Conservation (phyloP, 1,284 basidiomycete genomes). For the Sporisorium graminicola region DNA sequence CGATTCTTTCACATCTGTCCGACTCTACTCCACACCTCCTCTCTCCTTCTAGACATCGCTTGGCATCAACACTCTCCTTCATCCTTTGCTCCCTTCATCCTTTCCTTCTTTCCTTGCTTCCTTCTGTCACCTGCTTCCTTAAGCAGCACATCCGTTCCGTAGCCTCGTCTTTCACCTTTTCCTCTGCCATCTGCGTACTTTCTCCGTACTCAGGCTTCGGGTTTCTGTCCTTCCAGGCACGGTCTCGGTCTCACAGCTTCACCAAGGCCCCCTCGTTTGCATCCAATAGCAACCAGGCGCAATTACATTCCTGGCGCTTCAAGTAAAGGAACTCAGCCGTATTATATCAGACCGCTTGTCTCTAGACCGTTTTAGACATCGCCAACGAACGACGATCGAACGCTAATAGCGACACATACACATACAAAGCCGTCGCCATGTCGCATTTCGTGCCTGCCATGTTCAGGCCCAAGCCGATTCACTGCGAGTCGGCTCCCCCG, state of each 20-base stretch:
- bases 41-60: not conserved
- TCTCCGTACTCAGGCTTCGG: not conserved
- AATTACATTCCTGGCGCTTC: not conserved
- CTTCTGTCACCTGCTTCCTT: not conserved
- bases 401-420: not conserved
- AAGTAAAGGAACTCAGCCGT: not conserved
- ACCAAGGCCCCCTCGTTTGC: not conserved
- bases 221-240: not conserved
- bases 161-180: not conserved
- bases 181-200: not conserved
- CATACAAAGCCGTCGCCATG: constrained; percentile 28
- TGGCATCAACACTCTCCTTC: constrained; percentile 2
- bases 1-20: not conserved
- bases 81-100: no score
- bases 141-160: constrained; percentile 1
- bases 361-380: not conserved
- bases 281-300: not conserved
- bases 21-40: not conserved
- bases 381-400: not conserved
- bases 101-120: not conserved
- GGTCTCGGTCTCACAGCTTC: not conserved
- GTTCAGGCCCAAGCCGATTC: constrained; percentile 46
- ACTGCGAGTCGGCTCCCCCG: constrained; percentile 47
- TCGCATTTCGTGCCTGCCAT: constrained; percentile 51
- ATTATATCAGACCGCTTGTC: not conserved